Conservation (phyloP, 768 basidiomycete genomes). For the Agaricus blazei region DNA sequence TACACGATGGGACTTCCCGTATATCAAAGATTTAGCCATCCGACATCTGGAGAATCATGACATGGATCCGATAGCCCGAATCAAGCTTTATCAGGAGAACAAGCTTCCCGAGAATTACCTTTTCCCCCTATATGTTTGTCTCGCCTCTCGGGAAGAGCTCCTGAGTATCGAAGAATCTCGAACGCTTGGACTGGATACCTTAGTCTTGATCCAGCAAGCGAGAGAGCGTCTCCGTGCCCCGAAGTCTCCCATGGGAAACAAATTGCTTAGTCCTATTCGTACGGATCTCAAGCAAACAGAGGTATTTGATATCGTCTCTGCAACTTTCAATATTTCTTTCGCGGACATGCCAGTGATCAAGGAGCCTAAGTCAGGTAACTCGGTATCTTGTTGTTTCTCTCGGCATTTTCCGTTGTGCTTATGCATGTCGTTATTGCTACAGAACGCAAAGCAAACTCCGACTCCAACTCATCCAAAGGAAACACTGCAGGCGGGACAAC, state of each 20-base stretch:
- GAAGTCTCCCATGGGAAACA: neutral
- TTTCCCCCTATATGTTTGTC: neutral
- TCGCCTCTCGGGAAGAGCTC: constrained; percentile 18
- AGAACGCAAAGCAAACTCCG: neutral
- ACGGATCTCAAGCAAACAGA: neutral
- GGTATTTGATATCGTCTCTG: neutral
- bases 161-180: constrained; percentile 49
- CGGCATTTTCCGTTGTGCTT: neutral
- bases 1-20: constrained; percentile 1
- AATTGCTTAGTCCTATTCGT: neutral
- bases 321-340: neutral
- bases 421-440: neutral
- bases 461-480: neutral
- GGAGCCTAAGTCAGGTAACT: neutral
- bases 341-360: neutral
- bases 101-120: neutral
- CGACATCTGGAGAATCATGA: neutral
- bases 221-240: constrained; percentile 44
- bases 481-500: neutral
- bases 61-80: neutral
- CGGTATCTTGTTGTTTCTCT: neutral
- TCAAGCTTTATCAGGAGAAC: constrained; percentile 1
- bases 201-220: constrained; percentile 45
- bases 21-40: neutral
- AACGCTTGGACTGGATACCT: constrained; percentile 49